phyloP scores from a whole-genome alignment of 2,329 filamentous ascomycete species.

The Clonostachys chloroleuca region DNA sequence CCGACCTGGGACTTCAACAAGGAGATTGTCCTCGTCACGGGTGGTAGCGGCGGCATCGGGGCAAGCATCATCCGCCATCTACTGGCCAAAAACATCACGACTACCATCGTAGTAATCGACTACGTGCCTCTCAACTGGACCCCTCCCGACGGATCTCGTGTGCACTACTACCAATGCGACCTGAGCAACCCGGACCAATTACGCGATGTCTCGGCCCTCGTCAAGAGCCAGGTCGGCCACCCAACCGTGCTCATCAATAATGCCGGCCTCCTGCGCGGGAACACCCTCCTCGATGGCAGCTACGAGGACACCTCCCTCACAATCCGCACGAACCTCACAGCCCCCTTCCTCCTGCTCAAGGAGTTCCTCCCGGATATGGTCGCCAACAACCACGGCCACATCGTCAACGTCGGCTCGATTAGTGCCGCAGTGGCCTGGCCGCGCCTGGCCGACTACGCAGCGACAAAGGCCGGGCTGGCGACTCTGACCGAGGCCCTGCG shows the following conservation, averaged over 20 bases:
- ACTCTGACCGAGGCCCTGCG: slow-evolving; percentile 69
- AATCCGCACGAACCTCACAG: slow-evolving; percentile 78
- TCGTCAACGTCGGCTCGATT: slow-evolving; percentile 88
- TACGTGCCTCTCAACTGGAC: slow-evolving; percentile 64
- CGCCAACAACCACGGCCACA: slow-evolving; percentile 62
- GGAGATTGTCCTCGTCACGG: slow-evolving; percentile 92
- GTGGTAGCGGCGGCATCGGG: slow-evolving; percentile 82
- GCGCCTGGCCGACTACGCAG: slow-evolving; percentile 74
- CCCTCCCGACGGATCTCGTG: slow-evolving; percentile 54
- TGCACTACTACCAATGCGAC: slow-evolving; percentile 81
- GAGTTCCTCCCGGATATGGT: slow-evolving; percentile 80
- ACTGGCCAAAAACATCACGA: slow-evolving; percentile 91
- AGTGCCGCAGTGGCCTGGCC: slow-evolving; percentile 76
- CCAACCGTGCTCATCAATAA: slow-evolving; percentile 96
- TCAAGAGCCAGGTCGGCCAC: slow-evolving; percentile 79
- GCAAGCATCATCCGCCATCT: slow-evolving; percentile 77
- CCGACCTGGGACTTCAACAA: slow-evolving; percentile 56
- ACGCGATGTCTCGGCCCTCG: slow-evolving; percentile 56
- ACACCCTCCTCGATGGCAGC: slow-evolving; percentile 67
- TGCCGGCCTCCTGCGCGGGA: slow-evolving; percentile 77
- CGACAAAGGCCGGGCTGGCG: slow-evolving; percentile 83
- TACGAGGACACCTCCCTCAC: slow-evolving; percentile 66
- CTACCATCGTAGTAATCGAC: slow-evolving; percentile 78
- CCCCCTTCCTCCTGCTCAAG: slow-evolving; percentile 83
- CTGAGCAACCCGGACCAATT: slow-evolving; percentile 69